Base-by-base conservation (phyloP, 768 basidiomycete species). In the Infundibulicybe gibba region DNA sequence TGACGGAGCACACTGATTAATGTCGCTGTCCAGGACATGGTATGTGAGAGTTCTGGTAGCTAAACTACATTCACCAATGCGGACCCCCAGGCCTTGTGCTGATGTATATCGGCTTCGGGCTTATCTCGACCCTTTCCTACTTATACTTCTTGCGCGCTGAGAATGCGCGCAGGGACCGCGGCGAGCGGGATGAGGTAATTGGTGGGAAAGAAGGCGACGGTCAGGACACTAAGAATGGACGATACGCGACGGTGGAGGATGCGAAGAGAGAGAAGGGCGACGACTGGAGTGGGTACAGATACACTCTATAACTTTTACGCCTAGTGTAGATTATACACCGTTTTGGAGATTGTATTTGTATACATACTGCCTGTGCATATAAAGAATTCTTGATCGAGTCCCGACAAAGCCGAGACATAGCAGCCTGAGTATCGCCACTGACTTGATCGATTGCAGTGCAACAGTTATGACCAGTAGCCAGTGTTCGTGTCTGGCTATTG, bases 271-370 rank as follows among this genome's bases (percentile, higher is more conserved):
- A 80, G 54, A 87, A 85, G 65, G 86, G 85, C 2, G 85, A 89
- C 61, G 63, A 66, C 40, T 87, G 85, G 86, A 86, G 83, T 55
- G 86, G 87, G 17, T 90, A 88, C 60, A 69, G 81, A 54, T 90
- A 89, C 61, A 79, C 68, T 13, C 58, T 81, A 38, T 86, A 59
- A 75, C 40, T 3, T n/a, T 38, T 38, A 10, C 17, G 14, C 14
- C 4, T n/a, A 38, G 14, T 38, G 35, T 38, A 38, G 25, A 25
- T 25, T 25, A 25, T 8, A 25, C 8, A 25, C 25, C 25, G 25
- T 25, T 25, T 8, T 8, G 25, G 8, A 25, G 25, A 25, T 25
- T 25, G 25, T 25, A 25, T 25, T 25, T 25, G 25, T 25, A 25
- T 25, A 25, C 8, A 25, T 25, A 8, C 25, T 8, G 8, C 8